phyloP scores from a whole-genome alignment of 257 asterid species.

The Fraxinus americana region DNA sequence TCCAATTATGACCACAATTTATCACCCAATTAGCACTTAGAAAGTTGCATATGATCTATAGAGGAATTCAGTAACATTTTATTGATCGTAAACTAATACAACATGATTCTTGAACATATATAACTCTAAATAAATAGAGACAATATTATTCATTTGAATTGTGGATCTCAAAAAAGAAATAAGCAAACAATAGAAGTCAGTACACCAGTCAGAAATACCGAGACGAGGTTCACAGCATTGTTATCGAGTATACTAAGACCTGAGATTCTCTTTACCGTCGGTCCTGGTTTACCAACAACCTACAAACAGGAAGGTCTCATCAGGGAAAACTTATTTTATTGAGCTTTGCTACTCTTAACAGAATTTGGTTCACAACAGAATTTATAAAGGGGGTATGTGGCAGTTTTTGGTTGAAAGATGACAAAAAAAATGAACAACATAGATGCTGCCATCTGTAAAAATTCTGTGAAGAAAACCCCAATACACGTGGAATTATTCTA shows the following conservation, averaged over 20 bases:
- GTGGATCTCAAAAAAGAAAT: conserved; percentile 56
- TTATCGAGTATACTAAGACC: conserved; percentile 81
- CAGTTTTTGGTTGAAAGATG: too few species aligned
- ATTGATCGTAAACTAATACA: neutral
- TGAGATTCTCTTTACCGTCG: conserved; percentile 81
- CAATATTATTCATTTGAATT: conserved; percentile 1
- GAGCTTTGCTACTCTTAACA: too few species aligned
- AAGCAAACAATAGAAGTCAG: conserved; percentile 59
- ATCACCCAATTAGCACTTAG: too few species aligned
- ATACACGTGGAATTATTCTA: too few species aligned
- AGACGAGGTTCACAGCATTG: conserved; percentile 86
- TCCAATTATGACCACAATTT: too few species aligned
- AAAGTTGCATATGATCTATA: neutral
- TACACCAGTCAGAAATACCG: conserved; percentile 58
- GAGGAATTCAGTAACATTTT: neutral
- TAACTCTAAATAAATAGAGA: neutral
- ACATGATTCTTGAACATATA: neutral
- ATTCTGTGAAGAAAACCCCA: too few species aligned
- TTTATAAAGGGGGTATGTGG: too few species aligned
- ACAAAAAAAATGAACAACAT: too few species aligned
- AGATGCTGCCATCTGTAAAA: too few species aligned
- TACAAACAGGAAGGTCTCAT: conserved; percentile 31
- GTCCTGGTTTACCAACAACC: conserved; percentile 93
- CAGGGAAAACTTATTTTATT: neutral
- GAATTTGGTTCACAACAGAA: too few species aligned